Base-by-base conservation (phyloP, 2,329 filamentous ascomycete genomes). In the Microdochium paspali region DNA sequence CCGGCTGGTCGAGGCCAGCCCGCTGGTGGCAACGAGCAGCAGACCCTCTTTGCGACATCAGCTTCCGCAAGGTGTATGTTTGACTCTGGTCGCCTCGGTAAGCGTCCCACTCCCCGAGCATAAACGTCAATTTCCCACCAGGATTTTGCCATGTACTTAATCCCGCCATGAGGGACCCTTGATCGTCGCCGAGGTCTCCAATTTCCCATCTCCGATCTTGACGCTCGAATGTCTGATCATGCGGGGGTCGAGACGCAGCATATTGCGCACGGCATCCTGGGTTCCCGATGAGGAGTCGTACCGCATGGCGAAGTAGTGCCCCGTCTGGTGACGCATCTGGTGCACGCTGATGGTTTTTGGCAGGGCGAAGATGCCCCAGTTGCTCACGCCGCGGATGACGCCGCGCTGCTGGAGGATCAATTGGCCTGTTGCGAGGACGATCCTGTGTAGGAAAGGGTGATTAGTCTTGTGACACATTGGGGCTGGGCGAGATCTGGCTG, bases 231-330 rank as follows among this genome's bases (percentile, higher is more conserved):
- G 85, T 50, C 90, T 81, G 53, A 98, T 86, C 80, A 97, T 87
- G 49, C 93, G 77, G 35, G 93, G 91, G 69, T 98, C 93, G 56
- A 95, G 74, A 45, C 80, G 78, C 55, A 98, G 75, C 18, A 87
- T 91, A 51, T 76, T 77, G 51, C 84, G 78, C 35, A 98, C 78
- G 40, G 82, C 74, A 54, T 86, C 72, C 68, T 97, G 91, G 7
- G 87, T 84, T 45, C 73, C 66, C 7, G 82, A 71, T 50, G 83
- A 85, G 48, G 85, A 72, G 66, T 98, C 93, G 74, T 95, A 98
- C 58, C 93, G 87, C 86, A 98, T 87, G 61, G 95, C 86, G 68
- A 98, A 98, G 77, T 98, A 95, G 73, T 97, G 90, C 47, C 93
- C 93, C 56, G 82, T 79, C 54, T 80, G 80, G 76, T 97, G 85